A percentile compares a stretch with the other conserved stretches of the same genome.
Conservation (phyloP, 805 yeast genomes). For the Metschnikowia continentalis region DNA sequence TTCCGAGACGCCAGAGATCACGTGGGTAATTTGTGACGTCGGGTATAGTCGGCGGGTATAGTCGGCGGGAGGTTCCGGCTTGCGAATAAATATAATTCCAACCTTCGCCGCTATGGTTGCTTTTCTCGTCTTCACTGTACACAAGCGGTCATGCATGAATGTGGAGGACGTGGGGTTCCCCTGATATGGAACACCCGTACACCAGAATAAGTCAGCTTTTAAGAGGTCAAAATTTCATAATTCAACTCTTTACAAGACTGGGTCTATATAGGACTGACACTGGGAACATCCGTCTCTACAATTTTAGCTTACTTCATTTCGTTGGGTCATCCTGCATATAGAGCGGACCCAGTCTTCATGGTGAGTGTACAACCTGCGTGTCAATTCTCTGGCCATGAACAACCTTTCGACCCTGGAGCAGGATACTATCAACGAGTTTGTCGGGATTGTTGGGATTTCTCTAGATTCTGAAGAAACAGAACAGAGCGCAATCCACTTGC, state of each 20-base stretch:
- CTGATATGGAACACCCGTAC: not conserved
- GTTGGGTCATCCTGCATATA: not conserved
- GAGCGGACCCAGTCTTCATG: not conserved
- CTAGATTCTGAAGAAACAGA: conserved; percentile 12
- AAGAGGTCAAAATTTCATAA: too few species aligned
- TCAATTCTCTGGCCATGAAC: not conserved
- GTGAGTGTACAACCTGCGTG: not conserved
- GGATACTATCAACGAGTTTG: conserved; percentile 14
- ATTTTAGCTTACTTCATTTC: too few species aligned
- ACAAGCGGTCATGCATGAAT: not conserved
- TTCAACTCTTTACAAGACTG: too few species aligned
- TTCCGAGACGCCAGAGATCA: not conserved
- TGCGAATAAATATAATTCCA: not conserved
- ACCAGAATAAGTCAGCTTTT: not conserved
- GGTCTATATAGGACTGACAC: too few species aligned
- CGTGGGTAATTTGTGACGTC: not conserved
- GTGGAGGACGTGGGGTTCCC: not conserved
- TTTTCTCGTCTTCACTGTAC: not conserved
- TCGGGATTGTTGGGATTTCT: conserved; percentile 13
- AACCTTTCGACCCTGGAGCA: conserved; percentile 10
- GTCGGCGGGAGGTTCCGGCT: not conserved
- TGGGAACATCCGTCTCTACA: not conserved
- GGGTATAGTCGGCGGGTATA: too few species aligned
- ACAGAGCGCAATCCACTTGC: conserved; percentile 13
- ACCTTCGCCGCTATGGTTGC: not conserved